Base-by-base conservation (phyloP, 352 stramenopile species). In the Phytophthora europaea region DNA sequence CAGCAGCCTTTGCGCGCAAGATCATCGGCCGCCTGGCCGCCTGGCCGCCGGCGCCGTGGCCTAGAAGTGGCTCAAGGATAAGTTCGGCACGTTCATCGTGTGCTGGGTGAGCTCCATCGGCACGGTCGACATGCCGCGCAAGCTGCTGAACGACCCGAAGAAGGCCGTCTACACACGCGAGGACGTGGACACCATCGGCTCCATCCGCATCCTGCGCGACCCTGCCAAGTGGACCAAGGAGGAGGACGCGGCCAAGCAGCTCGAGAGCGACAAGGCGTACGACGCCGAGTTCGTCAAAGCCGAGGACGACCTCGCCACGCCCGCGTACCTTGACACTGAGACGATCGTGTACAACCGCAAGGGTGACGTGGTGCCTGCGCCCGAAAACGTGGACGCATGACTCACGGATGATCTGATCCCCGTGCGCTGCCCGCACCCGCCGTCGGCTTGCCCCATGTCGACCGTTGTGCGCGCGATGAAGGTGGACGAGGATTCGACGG, bases 1-100 rank as follows among this genome's bases (percentile, higher is more conserved):
- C n/a, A n/a, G n/a, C n/a, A n/a, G n/a, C n/a, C n/a, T n/a, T n/a
- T 53, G 98, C 98, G 12, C 90, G 98, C 15, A 98, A 99, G 82
- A 99, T 98, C 13, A 99, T 99, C 81, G 98, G 98, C 43, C 96
- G 98, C 64, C 98, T 99, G 18, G 98, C 98, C 0, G 26, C 26
- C 6, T 2, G 26, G 26, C n/a, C n/a, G 97, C 97, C 12, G 98
- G 97, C 47, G 98, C 98, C 8, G 94, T 99, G 71, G 98, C 98
- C 9, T 89, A 99, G 66, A 99, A 99, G 82, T 98, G 98, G 79
- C 87, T 99, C 10, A 80, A 86, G 65, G 78, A 92, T 71, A 98
- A 98, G 85, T 98, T 96, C 76, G 79, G 95, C 31, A 98, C 89
- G 38, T 67, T 81, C 26, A 95, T 98, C 53, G 92, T 98, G 53